These are phyloP conservation scores for Eucalyptus pauciflora DNA, from an alignment of 345 rosid species.

Conservation along the genomic window DNA sequence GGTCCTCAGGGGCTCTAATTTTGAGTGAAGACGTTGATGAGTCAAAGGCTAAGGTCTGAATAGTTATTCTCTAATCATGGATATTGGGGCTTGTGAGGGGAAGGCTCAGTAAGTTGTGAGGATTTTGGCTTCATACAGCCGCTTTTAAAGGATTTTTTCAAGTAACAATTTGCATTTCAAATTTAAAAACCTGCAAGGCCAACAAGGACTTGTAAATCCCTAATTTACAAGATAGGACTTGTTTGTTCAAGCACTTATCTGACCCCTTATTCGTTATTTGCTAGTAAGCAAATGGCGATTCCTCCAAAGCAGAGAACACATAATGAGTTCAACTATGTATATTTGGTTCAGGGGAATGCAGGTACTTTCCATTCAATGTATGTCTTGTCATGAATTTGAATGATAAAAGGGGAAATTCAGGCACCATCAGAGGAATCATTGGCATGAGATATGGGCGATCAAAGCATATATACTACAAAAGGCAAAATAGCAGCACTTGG, in stretches of 20 bases:
- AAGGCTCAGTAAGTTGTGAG: background rate
- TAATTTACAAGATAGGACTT: background rate
- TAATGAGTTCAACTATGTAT: background rate
- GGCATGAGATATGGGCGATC: background rate
- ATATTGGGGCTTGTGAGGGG: constrained; percentile 11
- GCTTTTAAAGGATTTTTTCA: constrained; percentile 19
- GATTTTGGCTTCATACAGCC: constrained; percentile 17
- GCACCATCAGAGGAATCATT: background rate
- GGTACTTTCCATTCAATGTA: background rate
- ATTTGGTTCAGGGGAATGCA: background rate
- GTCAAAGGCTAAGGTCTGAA: constrained; percentile 30
- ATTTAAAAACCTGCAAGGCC: background rate
- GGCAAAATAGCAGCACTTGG: background rate
- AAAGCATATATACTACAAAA: background rate
- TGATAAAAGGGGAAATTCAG: background rate
- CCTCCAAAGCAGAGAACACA: background rate
- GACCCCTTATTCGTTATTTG: background rate
- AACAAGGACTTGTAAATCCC: background rate
- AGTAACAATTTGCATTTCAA: background rate
- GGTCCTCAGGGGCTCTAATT: constrained; percentile 30
- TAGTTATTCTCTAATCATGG: constrained; percentile 11
- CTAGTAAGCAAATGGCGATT: background rate
- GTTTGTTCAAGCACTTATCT: background rate
- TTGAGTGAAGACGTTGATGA: constrained; percentile 83
- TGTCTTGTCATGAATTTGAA: background rate